Evolutionary conservation across 2,329 filamentous ascomycete genomes (phyloP).

Genomic region (Botryotinia calthae): DNA sequence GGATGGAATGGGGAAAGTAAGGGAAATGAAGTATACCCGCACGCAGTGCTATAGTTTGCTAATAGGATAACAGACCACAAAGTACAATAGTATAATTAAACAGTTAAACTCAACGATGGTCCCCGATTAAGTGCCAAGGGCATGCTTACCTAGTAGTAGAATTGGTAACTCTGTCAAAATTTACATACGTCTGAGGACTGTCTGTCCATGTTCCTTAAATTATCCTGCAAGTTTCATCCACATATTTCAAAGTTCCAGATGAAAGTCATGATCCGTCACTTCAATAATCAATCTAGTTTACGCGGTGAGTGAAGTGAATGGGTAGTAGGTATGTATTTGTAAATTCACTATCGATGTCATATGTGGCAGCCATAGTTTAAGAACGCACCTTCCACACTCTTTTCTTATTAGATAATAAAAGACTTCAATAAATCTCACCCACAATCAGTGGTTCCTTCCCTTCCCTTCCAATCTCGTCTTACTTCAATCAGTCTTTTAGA

Average conservation of each 20-base stretch:
- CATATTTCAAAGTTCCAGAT: neutral
- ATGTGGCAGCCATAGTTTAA: neutral
- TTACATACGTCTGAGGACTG: neutral
- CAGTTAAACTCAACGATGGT: neutral
- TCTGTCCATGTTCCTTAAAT: neutral
- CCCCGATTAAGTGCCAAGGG: neutral
- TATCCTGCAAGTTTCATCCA: neutral
- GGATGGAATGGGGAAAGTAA: conserved; percentile 41
- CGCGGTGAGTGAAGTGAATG: neutral
- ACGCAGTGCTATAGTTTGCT: conserved; percentile 29
- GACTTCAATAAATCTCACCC: neutral
- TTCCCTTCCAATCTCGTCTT: neutral
- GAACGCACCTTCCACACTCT: neutral
- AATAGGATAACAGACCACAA: conserved; percentile 18
- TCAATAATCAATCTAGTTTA: neutral
- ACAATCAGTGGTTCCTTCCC: neutral
- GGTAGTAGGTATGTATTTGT: neutral
- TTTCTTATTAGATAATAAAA: neutral
- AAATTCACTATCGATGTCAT: neutral
- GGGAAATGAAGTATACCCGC: conserved; percentile 28
- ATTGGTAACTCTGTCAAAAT: neutral
- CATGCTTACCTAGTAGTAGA: neutral
- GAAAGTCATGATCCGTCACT: neutral
- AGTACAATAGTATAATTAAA: conserved; percentile 6
- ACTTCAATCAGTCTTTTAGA: neutral